Base-by-base conservation (phyloP, 2,329 filamentous ascomycete genomes). In the Scorias spongiosa region DNA sequence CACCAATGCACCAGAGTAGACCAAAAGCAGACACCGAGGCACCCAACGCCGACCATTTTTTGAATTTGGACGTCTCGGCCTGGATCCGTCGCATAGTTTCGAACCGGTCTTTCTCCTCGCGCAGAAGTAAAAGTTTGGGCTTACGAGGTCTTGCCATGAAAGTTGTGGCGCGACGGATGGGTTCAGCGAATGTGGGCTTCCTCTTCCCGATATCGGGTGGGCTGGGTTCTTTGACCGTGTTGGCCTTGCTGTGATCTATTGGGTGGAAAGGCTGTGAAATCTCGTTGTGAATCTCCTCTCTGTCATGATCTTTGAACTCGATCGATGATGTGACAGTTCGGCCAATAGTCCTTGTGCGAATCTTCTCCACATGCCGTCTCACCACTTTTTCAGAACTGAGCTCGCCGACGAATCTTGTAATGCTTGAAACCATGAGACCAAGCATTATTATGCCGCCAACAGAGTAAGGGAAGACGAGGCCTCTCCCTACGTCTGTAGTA, bases 361-460 rank as follows among this genome's bases (percentile, higher is more conserved):
- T 67, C 12, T 68, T 67, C 39, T 75, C 66, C 42, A 76, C 63
- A 54, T 81, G 78, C 36, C 70, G 71, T 44, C 70, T 69, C 41
- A 83, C 62, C 18, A 83, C 68, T 34, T 82, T 80, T 48, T 78
- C 71, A 41, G 74, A 67, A 18, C 75, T 72, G 28, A 82, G 63
- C 46, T 80, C 73, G 9, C 63, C 54, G 2, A 72, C 73, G 47
- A 81, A 80, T 38, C 70, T 83, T 29, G 84, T 76, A 48, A 93
- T 85, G 34, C 81, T 86, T 15, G 78, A 79, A 18, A 94, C 80
- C 44, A 93, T 81, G 18, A 94, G 69, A 75, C 84, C 86, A 1
- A 93, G 71, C 52, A 83, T 88, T 47, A 93, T 82, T 45, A 91
- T 81, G 2, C 88, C 88, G 6, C 87, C 70, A 0, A 93, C 75